A percentile compares a stretch with the other conserved stretches of the same genome.
These are phyloP conservation scores for Medicago ruthenica DNA, from an alignment of 306 rosid species.

Conservation along the genomic window DNA sequence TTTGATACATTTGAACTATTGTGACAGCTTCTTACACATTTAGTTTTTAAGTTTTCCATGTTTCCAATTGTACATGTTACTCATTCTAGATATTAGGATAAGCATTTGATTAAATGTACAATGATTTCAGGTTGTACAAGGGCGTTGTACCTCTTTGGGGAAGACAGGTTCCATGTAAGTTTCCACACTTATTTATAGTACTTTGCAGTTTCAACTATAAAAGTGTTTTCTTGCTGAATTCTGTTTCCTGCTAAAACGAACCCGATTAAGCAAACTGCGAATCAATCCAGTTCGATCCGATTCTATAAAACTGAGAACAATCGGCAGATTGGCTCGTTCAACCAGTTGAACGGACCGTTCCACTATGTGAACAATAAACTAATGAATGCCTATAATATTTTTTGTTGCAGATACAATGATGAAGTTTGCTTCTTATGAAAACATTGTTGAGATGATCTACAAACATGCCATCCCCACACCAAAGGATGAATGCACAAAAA, in stretches of 20 bases:
- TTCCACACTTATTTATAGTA: neutral
- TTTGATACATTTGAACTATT: no score
- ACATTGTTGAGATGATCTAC: conserved; percentile 82
- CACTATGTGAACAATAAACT: neutral
- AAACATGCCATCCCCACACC: conserved; percentile 76
- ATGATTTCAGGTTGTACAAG: conserved; percentile 78
- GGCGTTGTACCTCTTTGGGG: conserved; percentile 96
- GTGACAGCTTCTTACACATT: no score
- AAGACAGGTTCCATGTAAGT: conserved; percentile 98
- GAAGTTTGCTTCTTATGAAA: conserved; percentile 95
- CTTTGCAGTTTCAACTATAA: conserved; percentile 7
- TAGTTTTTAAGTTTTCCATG: neutral
- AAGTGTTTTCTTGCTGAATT: neutral
- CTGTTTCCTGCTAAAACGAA: neutral
- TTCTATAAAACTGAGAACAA: no score
- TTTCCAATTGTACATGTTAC: neutral
- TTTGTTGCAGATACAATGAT: conserved; percentile 83
- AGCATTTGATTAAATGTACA: conserved; percentile 34
- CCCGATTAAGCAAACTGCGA: neutral
- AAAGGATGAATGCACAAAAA: conserved; percentile 74
- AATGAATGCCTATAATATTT: neutral
- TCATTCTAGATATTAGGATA: neutral
- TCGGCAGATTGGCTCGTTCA: no score
- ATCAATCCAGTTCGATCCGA: no score
- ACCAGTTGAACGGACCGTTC: no score